A percentile compares a stretch with the other conserved stretches of the same genome.
Conservation (phyloP, 345 rosid genomes). For the Eucalyptus coolabah region DNA sequence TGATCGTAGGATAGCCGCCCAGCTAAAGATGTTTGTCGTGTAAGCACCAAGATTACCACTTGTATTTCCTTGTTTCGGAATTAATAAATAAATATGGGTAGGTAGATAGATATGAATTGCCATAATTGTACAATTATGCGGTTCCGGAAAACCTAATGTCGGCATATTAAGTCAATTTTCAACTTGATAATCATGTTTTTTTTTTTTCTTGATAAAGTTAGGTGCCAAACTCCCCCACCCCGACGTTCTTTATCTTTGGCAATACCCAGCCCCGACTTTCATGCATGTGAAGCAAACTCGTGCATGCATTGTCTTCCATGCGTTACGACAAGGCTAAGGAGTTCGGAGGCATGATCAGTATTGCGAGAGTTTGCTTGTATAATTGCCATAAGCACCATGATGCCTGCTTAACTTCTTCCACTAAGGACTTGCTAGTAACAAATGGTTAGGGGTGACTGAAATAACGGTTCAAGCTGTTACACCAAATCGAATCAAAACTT, state of each 20-base stretch:
- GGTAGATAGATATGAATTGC: background rate
- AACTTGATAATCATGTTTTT: background rate
- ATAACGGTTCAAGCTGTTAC: background rate
- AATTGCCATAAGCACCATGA: background rate
- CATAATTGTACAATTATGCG: background rate
- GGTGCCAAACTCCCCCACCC: background rate
- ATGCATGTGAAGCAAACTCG: background rate
- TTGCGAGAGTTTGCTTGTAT: background rate
- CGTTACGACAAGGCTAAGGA: background rate
- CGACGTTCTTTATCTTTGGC: background rate
- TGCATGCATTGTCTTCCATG: background rate
- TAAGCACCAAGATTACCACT: background rate
- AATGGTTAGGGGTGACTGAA: background rate
- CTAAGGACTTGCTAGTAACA: background rate
- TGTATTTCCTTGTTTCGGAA: background rate
- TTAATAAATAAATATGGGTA: background rate
- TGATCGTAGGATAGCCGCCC: background rate
- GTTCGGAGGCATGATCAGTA: background rate
- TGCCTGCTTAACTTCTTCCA: background rate
- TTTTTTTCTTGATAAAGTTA: background rate
- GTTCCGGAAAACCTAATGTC: background rate
- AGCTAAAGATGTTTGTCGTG: background rate
- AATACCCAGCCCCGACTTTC: background rate
- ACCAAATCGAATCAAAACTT: background rate
- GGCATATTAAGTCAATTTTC: background rate